These are phyloP conservation scores for Candida glaebosa DNA, from an alignment of 805 yeast genomes.

Conservation along the genomic window DNA sequence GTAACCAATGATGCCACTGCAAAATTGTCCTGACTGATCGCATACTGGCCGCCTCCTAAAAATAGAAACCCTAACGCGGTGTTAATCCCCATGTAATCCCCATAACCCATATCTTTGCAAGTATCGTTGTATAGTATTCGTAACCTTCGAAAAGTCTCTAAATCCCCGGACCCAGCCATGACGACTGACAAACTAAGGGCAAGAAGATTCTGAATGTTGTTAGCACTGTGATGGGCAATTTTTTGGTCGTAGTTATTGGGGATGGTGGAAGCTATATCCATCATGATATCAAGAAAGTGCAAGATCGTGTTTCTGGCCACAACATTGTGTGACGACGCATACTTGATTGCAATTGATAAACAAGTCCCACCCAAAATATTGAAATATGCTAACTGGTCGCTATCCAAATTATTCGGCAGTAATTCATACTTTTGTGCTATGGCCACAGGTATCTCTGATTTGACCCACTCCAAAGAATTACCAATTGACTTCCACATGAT, in stretches of 20 bases:
- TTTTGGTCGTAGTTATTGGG: slow-evolving; percentile 54
- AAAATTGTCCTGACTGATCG: slow-evolving; percentile 60
- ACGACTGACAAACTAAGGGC: slow-evolving; percentile 65
- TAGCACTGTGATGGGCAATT: slow-evolving; percentile 51
- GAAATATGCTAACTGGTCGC: slow-evolving; percentile 60
- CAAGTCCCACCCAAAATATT: slow-evolving; percentile 73
- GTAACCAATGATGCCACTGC: slow-evolving; percentile 68
- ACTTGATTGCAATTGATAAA: slow-evolving; percentile 68
- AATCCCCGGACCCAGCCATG: slow-evolving; percentile 91
- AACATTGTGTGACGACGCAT: slow-evolving; percentile 64
- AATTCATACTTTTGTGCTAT: slow-evolving; percentile 29
- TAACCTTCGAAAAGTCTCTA: slow-evolving; percentile 69
- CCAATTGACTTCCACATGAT: slow-evolving; percentile 71
- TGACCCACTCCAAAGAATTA: slow-evolving; percentile 51
- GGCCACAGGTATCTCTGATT: slow-evolving; percentile 50
- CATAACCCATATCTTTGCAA: slow-evolving; percentile 48
- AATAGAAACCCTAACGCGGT: slow-evolving; percentile 85
- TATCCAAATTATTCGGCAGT: slow-evolving; percentile 34
- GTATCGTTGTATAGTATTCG: slow-evolving; percentile 65
- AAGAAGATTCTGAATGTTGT: slow-evolving; percentile 54
- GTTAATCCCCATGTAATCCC: slow-evolving; percentile 73
- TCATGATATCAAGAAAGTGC: slow-evolving; percentile 50
- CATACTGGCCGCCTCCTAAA: slow-evolving; percentile 90
- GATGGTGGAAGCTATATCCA: slow-evolving; percentile 38
- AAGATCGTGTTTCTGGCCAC: slow-evolving; percentile 55